Evolutionary conservation across 257 asterid species (phyloP).

Genomic region (Parsonsia alboflavescens): DNA sequence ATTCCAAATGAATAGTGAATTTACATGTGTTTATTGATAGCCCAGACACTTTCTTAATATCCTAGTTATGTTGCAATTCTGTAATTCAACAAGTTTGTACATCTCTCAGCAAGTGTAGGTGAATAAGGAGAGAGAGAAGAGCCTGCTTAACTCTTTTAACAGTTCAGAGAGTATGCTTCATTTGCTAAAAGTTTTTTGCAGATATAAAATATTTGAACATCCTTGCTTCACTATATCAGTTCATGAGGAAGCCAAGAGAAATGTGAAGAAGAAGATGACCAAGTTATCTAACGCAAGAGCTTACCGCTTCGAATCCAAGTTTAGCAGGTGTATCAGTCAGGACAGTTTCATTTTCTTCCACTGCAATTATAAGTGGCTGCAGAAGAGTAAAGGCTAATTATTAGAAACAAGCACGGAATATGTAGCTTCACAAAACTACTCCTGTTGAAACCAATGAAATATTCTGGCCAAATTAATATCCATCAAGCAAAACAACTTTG

Average conservation of each 20-base stretch:
- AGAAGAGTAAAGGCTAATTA: constrained; percentile 18
- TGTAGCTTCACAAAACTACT: constrained; percentile 1
- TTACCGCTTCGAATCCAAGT: constrained; percentile 68
- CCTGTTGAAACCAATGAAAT: not conserved
- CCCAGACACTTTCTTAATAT: not conserved
- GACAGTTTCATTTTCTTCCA: constrained; percentile 86
- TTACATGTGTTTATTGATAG: not conserved
- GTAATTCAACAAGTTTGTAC: not conserved
- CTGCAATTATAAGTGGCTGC: constrained; percentile 81
- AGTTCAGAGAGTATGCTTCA: not conserved
- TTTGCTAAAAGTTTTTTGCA: not conserved
- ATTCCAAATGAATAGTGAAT: not conserved
- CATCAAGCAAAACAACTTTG: not conserved
- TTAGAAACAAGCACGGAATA: not conserved
- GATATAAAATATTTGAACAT: not conserved
- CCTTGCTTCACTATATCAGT: not conserved
- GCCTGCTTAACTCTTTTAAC: not conserved
- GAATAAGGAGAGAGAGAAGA: not conserved
- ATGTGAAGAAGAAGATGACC: not conserved
- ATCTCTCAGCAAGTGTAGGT: constrained; percentile 1
- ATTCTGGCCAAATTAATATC: not conserved
- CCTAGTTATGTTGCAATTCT: not conserved
- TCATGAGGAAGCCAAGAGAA: not conserved
- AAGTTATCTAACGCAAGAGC: constrained; percentile 10
- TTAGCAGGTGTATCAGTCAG: constrained; percentile 68